Base-by-base conservation (phyloP, 257 asterid genomes). In the Solanum arcanum region DNA sequence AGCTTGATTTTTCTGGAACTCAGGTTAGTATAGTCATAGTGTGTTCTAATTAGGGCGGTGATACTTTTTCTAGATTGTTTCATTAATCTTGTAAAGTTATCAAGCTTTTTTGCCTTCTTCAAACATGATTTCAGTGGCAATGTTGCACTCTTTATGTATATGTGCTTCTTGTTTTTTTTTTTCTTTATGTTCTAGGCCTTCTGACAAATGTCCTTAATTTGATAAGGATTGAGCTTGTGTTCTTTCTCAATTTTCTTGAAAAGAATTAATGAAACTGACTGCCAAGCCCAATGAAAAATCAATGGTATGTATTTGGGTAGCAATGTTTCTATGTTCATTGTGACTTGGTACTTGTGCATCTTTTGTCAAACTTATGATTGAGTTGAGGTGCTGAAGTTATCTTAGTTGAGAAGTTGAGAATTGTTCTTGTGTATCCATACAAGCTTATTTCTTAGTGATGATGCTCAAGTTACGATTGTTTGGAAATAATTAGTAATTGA, bases 1-100 rank as follows among this genome's bases (percentile, higher is more conserved):
- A 87, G 87, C 86, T 93, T 88, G 94, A 93, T 29, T 91, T 93
- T 88, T 89, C 91, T 56, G 95, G 94, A 64, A 85, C 93, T 31
- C 95, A 93, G 94, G 95, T 91, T 37, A 60, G 92, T 87, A n/a
- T 49, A 74, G 3, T 3, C 33, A 12, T 52, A 49, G 85, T 73
- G 52, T 52, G 14, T 5, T 23, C 25, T 42, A 86, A 56, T 56
- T 86, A 62, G 59, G 33, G n/a, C 1, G 5, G 41, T 72, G 83
- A 60, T 39, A 49, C 25, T 18, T 86, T 1, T 29, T 81, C 46
- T 29, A 47, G 31, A 81, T 18, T 49, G 69, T 81, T 75, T 49
- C 11, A 20, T 25, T 49, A 5, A 44, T n/a, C 41, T 25, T 77
- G 37, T 23, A 3, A 46, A 46, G 4, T 52, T 42, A 39, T 31